These are phyloP conservation scores for Misopates orontium DNA, from an alignment of 257 asterid species.

Conservation along the genomic window DNA sequence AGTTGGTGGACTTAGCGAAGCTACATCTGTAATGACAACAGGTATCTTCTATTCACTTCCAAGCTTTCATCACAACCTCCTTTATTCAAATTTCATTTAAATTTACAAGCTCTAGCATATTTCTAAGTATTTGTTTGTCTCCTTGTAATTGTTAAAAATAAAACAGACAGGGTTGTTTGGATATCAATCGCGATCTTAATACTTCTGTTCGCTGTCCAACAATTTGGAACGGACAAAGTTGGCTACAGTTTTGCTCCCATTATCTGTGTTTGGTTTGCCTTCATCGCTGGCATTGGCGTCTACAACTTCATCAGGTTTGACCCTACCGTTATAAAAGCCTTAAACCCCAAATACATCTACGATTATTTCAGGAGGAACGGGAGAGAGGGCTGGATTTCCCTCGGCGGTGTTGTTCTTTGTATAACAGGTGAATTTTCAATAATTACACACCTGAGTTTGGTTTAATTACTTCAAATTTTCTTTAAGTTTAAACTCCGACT, in stretches of 20 bases:
- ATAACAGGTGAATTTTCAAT: slow-evolving; percentile 42
- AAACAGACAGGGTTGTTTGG: slow-evolving; percentile 47
- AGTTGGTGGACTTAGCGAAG: slow-evolving; percentile 52
- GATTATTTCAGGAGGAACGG: slow-evolving; percentile 50
- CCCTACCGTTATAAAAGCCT: slow-evolving; percentile 41
- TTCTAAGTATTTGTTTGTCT: too few relatives aligned
- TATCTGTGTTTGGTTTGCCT: slow-evolving; percentile 47
- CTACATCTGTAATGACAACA: slow-evolving; percentile 37
- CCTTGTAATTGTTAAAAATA: too few relatives aligned
- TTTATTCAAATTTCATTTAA: too few relatives aligned
- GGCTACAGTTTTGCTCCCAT: slow-evolving; percentile 71
- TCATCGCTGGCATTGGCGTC: slow-evolving; percentile 48
- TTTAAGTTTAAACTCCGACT: background rate
- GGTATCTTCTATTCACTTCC: too few relatives aligned
- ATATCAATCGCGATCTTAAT: slow-evolving; percentile 47
- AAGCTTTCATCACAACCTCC: too few relatives aligned
- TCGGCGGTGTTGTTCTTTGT: slow-evolving; percentile 59
- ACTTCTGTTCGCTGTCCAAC: slow-evolving; percentile 43
- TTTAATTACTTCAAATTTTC: background rate
- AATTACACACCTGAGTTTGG: too few relatives aligned
- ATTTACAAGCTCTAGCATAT: too few relatives aligned
- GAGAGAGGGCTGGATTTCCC: slow-evolving; percentile 54
- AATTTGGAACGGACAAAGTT: slow-evolving; percentile 68
- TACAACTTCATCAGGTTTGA: slow-evolving; percentile 56
- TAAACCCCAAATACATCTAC: slow-evolving; percentile 48